These are phyloP conservation scores for Leptomonas seymouri DNA, from an alignment of 208 protist species.

Conservation along the genomic window DNA sequence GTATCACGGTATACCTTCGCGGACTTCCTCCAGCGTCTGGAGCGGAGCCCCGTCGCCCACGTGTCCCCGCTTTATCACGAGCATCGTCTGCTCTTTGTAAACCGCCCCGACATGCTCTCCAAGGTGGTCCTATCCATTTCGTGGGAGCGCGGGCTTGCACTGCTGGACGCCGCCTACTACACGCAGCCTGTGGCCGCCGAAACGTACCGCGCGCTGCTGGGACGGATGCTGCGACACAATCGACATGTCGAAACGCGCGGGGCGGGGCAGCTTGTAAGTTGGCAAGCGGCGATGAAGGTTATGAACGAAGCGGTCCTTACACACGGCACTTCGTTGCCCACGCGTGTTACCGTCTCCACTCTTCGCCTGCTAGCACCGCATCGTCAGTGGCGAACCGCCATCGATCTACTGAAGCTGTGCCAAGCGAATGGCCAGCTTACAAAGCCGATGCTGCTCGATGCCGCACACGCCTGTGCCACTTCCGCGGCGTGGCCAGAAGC, in stretches of 20 bases:
- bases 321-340: constrained; percentile 64
- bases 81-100: constrained; percentile 71
- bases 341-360: constrained; percentile 61
- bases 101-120: constrained; percentile 80
- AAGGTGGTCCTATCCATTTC: constrained; percentile 56
- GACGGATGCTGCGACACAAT: constrained; percentile 85
- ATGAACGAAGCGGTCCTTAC: constrained; percentile 68
- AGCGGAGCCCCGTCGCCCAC: constrained; percentile 73
- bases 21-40: constrained; percentile 81
- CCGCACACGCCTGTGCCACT: constrained; percentile 67
- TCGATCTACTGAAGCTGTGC: constrained; percentile 58
- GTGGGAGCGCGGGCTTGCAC: constrained; percentile 67
- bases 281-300: constrained; percentile 61
- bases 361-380: constrained; percentile 77
- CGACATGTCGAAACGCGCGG: constrained; percentile 43
- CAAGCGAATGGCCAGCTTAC: constrained; percentile 75
- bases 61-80: constrained; percentile 84
- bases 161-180: constrained; percentile 81
- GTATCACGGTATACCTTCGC: constrained; percentile 77
- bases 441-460: constrained; percentile 76
- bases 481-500: constrained; percentile 51
- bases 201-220: constrained; percentile 74
- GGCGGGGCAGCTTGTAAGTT: constrained; percentile 47
- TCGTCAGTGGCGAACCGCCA: constrained; percentile 56
- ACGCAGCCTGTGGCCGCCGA: constrained; percentile 56